Base-by-base conservation (phyloP, 1,284 basidiomycete genomes). In the Vanrija humicola region DNA sequence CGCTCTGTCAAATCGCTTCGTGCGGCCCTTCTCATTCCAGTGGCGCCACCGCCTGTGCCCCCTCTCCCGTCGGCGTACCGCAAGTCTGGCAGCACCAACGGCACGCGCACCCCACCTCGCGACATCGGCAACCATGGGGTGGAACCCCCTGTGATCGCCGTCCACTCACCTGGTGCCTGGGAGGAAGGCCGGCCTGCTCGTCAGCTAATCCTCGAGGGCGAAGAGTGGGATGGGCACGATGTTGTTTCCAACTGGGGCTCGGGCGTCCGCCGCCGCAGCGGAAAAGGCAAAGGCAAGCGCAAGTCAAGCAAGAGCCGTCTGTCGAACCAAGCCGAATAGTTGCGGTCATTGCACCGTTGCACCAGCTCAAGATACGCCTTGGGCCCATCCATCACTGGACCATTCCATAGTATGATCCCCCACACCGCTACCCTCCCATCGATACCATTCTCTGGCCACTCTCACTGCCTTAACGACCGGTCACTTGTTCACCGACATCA, bases 1-100 rank as follows among this genome's bases (percentile, higher is more conserved):
- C 61, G 67, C 46, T 76, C 74, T 0, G 73, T 77, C 63, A 74
- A 76, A 56, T 72, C 72, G 0, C 66, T 77, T 2, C 65, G 69
- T 14, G 71, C 69, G 1, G 67, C 66, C 1, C 59, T 76, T 1
- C 62, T 70, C 14, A 53, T 71, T 0, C 70, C 71, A 15, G 68
- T 71, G 1, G 66, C 67, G 2, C 47, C 62, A 5, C 66, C 68
- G 4, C 69, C 69, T 0, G 66, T 74, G 5, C 75, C 75, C 9
- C 51, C 64, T 21, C 63, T 75, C 6, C 73, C 70, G 1, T 50
- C 63, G 1, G 47, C 49, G 15, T 66, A 61, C 52, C 46, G 38
- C 8, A 49, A 48, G 7, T 34, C 34, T 12, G 34, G 12, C 14
- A 12, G 34, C 9, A 8, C 9, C 34, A 39, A 28, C 53, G 48